phyloP scores from a whole-genome alignment of 176 grass and related monocot genomes.

The Pontederia crassipes region DNA sequence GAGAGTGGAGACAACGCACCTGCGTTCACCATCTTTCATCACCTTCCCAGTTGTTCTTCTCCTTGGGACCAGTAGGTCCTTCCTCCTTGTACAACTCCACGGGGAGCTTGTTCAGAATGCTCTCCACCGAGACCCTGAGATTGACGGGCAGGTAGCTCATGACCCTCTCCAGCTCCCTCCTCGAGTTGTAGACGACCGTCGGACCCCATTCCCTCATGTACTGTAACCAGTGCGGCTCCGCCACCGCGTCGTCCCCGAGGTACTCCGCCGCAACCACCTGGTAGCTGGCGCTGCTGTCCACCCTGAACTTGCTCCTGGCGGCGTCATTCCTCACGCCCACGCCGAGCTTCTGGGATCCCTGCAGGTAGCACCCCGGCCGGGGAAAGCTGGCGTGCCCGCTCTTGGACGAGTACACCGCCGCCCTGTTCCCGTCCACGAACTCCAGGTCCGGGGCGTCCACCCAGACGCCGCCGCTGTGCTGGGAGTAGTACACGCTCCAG shows the following conservation, averaged over 20 bases:
- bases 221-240: conserved; percentile 48
- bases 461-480: conserved; percentile 52
- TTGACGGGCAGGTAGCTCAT: conserved; percentile 34
- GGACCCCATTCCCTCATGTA: conserved; percentile 64
- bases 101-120: conserved; percentile 31
- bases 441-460: conserved; percentile 49
- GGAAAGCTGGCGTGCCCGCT: conserved; percentile 62
- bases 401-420: conserved; percentile 41
- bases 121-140: conserved; percentile 20
- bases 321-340: conserved; percentile 70
- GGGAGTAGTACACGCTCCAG: conserved; percentile 39
- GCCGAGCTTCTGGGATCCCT: conserved; percentile 28
- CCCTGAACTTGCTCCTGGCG: conserved; percentile 30
- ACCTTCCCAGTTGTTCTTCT: conserved; percentile 44
- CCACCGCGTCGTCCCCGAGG: conserved; percentile 13
- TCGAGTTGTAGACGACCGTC: conserved; percentile 52
- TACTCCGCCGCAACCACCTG: conserved; percentile 60
- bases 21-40: conserved; percentile 29
- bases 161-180: conserved; percentile 40
- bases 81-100: conserved; percentile 42
- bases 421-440: conserved; percentile 28
- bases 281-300: conserved; percentile 37
- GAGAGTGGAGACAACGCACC: too few relatives aligned
- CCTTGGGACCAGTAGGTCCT: conserved; percentile 65
- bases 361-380: conserved; percentile 35